These are phyloP conservation scores for Fusarium poae DNA, from an alignment of 2,329 filamentous ascomycete species.

Conservation along the genomic window DNA sequence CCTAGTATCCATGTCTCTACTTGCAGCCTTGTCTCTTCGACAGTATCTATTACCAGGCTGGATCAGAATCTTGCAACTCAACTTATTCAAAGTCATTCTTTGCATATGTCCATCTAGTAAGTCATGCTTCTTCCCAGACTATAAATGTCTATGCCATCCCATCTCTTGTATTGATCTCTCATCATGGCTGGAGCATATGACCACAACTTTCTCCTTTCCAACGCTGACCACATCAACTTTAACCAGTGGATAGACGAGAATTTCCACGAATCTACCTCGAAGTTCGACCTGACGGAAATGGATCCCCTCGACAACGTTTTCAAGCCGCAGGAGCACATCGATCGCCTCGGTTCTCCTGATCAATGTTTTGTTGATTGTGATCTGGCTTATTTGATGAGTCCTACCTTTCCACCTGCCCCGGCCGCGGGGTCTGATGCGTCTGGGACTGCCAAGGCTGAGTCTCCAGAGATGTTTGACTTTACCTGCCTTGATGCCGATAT, in stretches of 20 bases:
- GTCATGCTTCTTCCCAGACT: background rate
- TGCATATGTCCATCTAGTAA: background rate
- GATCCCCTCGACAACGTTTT: background rate
- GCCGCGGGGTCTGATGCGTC: background rate
- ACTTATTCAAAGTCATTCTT: constrained; percentile 7
- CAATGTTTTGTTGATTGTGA: background rate
- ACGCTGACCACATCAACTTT: background rate
- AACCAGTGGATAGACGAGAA: constrained; percentile 4
- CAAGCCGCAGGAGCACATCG: background rate
- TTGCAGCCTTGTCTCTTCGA: background rate
- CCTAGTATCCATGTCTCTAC: background rate
- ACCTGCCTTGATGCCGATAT: background rate
- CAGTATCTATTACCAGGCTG: background rate
- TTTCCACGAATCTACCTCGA: background rate
- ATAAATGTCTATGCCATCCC: background rate
- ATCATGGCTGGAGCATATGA: background rate
- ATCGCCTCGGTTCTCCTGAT: background rate
- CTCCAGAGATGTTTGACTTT: background rate
- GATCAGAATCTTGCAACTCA: background rate
- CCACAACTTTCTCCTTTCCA: background rate
- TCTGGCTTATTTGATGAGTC: background rate
- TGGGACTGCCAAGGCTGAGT: background rate
- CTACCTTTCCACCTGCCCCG: background rate
- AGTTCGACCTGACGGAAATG: constrained; percentile 1
- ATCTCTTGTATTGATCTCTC: background rate